phyloP scores from a whole-genome alignment of 2,329 filamentous ascomycete genomes.

The Colletotrichum neosansevieriae region DNA sequence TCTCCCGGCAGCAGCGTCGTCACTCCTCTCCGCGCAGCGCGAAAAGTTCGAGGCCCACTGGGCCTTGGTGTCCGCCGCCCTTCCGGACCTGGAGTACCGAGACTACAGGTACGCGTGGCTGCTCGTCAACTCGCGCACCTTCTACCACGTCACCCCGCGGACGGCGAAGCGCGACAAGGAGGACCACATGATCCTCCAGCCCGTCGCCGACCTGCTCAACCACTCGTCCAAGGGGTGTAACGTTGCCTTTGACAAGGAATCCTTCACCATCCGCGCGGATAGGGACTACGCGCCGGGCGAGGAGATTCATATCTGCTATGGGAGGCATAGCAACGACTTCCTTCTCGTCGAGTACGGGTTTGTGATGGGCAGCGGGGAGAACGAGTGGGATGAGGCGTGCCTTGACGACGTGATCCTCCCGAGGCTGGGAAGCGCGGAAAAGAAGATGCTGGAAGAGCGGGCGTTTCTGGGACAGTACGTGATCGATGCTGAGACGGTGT shows the following conservation, averaged over 20 bases:
- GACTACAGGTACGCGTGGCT: constrained; percentile 69
- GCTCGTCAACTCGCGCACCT: constrained; percentile 72
- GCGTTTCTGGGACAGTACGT: constrained; percentile 65
- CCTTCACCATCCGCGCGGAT: constrained; percentile 68
- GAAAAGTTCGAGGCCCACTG: constrained; percentile 57
- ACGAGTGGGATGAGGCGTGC: constrained; percentile 64
- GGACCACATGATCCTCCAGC: constrained; percentile 77
- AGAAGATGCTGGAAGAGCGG: constrained; percentile 54
- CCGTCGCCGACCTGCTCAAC: constrained; percentile 80
- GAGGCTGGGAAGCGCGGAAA: constrained; percentile 50
- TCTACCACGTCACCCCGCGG: constrained; percentile 65
- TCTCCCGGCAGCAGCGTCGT: constrained; percentile 58
- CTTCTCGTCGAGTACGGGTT: constrained; percentile 77
- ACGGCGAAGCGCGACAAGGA: constrained; percentile 57
- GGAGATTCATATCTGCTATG: constrained; percentile 78
- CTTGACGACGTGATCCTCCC: constrained; percentile 62
- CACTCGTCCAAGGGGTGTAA: constrained; percentile 63
- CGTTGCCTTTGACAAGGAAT: constrained; percentile 61
- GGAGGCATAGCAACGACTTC: constrained; percentile 78
- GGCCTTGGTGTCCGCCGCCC: constrained; percentile 48
- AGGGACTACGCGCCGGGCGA: constrained; percentile 66
- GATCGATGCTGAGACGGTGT: constrained; percentile 62
- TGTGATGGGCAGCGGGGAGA: constrained; percentile 56
- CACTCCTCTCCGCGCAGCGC: constrained; percentile 66
- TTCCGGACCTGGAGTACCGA: constrained; percentile 49